These are phyloP conservation scores for Rhododendron simsii DNA, from an alignment of 148 eudicot genomes.

Conservation along the genomic window DNA sequence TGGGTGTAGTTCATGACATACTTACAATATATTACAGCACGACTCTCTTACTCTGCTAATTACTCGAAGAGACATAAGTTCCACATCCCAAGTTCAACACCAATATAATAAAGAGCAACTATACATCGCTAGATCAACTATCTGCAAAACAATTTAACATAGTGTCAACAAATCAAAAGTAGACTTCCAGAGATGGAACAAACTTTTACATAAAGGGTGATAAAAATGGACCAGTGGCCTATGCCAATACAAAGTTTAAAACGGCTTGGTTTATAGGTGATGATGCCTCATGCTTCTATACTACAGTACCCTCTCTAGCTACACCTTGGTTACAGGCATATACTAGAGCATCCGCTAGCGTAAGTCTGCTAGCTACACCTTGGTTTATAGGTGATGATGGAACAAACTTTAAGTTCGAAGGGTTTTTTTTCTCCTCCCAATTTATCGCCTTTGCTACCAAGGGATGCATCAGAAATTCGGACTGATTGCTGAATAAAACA, in stretches of 20 bases:
- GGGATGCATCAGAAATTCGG: no score
- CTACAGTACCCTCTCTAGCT: constrained; percentile 56
- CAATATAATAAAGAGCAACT: constrained; percentile 37
- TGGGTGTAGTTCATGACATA: no score
- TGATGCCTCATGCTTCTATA: background rate
- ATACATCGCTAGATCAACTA: constrained; percentile 87
- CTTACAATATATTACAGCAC: background rate
- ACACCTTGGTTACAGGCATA: constrained; percentile 98
- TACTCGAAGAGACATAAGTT: background rate
- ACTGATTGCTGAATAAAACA: no score
- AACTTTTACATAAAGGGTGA: background rate
- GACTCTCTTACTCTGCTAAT: background rate
- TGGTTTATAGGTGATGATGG: no score
- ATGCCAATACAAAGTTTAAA: background rate
- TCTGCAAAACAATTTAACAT: constrained; percentile 37
- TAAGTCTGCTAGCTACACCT: constrained; percentile 48
- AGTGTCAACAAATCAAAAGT: constrained; percentile 6
- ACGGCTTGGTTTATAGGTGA: background rate
- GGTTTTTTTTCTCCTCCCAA: no score
- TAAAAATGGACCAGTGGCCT: background rate
- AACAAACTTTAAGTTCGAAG: no score
- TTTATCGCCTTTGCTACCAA: no score
- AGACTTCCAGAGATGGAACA: background rate
- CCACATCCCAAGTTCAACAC: background rate
- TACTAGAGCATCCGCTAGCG: constrained; percentile 98